Conservation (phyloP, 495 filamentous ascomycete genomes). For the Bathelium albidoporum region DNA sequence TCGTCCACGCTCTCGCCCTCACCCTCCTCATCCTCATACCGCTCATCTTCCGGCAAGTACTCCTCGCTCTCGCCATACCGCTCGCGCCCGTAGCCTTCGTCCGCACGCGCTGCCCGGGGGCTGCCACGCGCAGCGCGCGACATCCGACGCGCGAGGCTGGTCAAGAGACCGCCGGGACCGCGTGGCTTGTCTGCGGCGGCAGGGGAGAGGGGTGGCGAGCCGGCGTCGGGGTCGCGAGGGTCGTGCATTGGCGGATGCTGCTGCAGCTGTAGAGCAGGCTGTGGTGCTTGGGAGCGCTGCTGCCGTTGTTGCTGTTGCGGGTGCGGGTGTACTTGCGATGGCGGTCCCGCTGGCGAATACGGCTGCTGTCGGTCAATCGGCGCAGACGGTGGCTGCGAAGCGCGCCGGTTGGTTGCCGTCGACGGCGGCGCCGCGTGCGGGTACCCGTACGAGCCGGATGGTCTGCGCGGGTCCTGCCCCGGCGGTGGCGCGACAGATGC, state of each 20-base stretch:
- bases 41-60: background rate
- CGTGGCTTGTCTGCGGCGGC: background rate
- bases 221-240: no score
- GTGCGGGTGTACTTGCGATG: no score
- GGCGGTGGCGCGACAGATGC: background rate
- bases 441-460: background rate
- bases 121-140: no score
- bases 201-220: background rate
- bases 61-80: conserved; percentile 5
- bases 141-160: background rate
- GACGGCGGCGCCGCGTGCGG: background rate
- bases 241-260: background rate
- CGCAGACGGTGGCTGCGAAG: background rate
- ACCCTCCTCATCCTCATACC: background rate
- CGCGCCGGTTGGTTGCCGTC: background rate
- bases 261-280: background rate
- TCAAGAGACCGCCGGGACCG: background rate
- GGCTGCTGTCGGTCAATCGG: no score
- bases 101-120: background rate
- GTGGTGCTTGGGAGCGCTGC: background rate
- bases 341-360: no score
- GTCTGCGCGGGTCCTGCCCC: background rate
- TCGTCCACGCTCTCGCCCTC: conserved; percentile 3
- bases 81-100: conserved; percentile 1
- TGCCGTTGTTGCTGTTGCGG: no score